Conservation (phyloP, 148 eudicot genomes). For the Arctostaphylos glauca region DNA sequence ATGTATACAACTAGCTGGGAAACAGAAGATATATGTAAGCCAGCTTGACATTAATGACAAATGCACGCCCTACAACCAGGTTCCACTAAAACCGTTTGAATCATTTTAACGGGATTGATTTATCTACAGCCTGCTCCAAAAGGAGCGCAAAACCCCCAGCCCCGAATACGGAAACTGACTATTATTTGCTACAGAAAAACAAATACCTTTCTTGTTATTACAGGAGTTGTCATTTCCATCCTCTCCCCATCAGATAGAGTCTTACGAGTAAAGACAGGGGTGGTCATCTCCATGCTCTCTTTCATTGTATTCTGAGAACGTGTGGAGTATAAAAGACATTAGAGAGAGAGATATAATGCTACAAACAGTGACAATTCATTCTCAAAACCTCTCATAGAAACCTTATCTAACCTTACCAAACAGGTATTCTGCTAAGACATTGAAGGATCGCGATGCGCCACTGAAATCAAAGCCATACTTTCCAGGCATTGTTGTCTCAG, state of each 20-base stretch:
- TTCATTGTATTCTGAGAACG: constrained; percentile 50
- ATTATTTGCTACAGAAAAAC: background rate
- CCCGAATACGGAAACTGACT: background rate
- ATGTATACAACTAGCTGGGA: background rate
- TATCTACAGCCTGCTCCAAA: no score
- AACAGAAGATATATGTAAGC: background rate
- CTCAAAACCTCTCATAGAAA: constrained; percentile 3
- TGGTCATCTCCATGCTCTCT: constrained; percentile 96
- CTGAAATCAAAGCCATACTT: constrained; percentile 73
- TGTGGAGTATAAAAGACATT: constrained; percentile 10
- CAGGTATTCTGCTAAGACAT: constrained; percentile 82
- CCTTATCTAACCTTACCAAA: constrained; percentile 91
- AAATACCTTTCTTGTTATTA: constrained; percentile 64
- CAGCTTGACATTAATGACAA: background rate
- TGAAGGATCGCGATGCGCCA: constrained; percentile 91
- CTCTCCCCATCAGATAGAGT: constrained; percentile 58
- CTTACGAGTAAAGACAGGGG: constrained; percentile 81
- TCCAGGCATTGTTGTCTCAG: constrained; percentile 94
- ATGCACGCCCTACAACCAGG: background rate
- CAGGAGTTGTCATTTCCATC: constrained; percentile 98
- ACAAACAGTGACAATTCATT: background rate
- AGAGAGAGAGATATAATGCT: background rate
- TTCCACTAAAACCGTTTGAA: background rate
- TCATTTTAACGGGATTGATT: background rate
- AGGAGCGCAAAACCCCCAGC: background rate